Percentiles rank a stretch among this genome's conserved stretches.
Evolutionary conservation across 169 alveolate genomes (phyloP).

Genomic region (Theileria parva): DNA sequence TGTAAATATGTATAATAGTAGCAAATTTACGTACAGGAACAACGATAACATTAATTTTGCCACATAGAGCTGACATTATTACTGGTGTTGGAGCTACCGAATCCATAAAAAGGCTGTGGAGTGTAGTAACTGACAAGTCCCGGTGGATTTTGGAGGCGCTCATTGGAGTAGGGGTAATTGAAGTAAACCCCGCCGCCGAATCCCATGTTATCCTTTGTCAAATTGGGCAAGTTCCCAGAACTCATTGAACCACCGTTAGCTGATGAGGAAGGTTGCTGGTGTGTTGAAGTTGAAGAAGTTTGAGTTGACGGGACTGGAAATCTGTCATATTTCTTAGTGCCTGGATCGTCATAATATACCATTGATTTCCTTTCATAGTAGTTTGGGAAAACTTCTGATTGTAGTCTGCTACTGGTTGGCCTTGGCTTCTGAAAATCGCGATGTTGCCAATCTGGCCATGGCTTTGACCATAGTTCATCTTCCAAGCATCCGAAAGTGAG

Average conservation of each 20-base stretch:
- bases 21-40: neutral
- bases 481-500: slow-evolving; percentile 49
- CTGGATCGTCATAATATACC: neutral
- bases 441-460: slow-evolving; percentile 3
- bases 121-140: slow-evolving; percentile 62
- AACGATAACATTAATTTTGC: slow-evolving; percentile 38
- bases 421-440: slow-evolving; percentile 10
- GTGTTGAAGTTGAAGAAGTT: neutral
- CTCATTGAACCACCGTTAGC: neutral
- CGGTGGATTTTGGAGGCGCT: slow-evolving; percentile 54
- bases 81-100: slow-evolving; percentile 32
- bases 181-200: slow-evolving; percentile 15
- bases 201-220: neutral
- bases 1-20: too few species aligned
- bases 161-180: slow-evolving; percentile 52
- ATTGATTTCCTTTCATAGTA: slow-evolving; percentile 3
- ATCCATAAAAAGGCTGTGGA: slow-evolving; percentile 56
- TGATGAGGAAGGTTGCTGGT: neutral
- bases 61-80: slow-evolving; percentile 60
- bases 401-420: neutral
- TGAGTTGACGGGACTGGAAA: neutral
- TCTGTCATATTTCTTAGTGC: slow-evolving; percentile 1
- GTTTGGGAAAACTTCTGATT: slow-evolving; percentile 7
- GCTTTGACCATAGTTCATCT: slow-evolving; percentile 37
- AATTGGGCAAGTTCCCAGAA: neutral